Evolutionary conservation across 139 green algal genomes (phyloP), one percentile per base, ranked within the genome.

Genomic region (Chloropicon primus): DNA sequence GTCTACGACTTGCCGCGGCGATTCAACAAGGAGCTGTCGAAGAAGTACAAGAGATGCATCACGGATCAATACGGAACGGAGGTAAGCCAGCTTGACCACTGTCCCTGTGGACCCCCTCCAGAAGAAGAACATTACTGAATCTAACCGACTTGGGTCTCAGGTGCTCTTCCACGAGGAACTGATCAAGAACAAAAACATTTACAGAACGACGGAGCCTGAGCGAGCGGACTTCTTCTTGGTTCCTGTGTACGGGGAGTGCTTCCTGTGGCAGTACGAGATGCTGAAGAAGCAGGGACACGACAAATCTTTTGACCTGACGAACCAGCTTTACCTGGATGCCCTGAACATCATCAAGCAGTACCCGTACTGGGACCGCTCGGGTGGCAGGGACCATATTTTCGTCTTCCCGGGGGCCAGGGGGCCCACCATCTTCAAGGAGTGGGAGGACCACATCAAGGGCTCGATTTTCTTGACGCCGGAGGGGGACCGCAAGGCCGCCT

Each of bases 221-320:
- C 17, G 76, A 21, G 80, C 80, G 25, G 77, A 82, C 78, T 76
- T 84, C 21, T 84, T 84, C 71, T 84, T 84, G 23, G 80, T 84
- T 10, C 80, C 80, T n/a, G 72, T 82, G 27, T 84, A 84, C 80
- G 79, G 79, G 10, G 79, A 83, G 75, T 83, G 79, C 76, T 83
- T 83, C 79, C 76, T 83, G 26, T 83, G 79, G 79, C 28, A 26
- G 75, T 80, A 41, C 23, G 79, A 83, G 75, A 83, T 83, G 79
- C 74, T 80, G 54, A 41, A 53, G 22, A 73, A 77, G 26, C 71
- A 78, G 54, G n/a, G n/a, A 2, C 73, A 53, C 25, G 74, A 76
- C 5, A 25, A 80, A 26, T 77, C 75, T 24, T 80, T 80, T 27
- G 54, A 77, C 1, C 21, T 73, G n/a, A 83, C 79, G 21, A 83